Evolutionary conservation across 345 rosid genomes (phyloP).

Genomic region (Litchi chinensis): DNA sequence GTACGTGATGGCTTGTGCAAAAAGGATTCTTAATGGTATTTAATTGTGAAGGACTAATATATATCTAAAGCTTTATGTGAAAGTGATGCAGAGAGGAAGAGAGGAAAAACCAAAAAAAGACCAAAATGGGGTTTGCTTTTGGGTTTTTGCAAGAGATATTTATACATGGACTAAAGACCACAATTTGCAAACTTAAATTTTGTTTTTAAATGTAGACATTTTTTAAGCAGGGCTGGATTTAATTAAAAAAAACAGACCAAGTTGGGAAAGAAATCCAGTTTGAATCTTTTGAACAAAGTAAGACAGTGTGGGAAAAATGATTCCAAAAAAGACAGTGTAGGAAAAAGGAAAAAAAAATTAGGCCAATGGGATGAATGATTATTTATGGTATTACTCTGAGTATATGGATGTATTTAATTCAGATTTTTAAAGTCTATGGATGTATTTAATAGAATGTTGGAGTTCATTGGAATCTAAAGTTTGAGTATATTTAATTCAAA

Average conservation of each 20-base stretch:
- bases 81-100: neutral
- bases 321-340: neutral
- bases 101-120: no score
- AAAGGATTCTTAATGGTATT: neutral
- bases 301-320: no score
- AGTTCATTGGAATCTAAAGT: no score
- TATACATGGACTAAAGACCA: neutral
- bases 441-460: no score
- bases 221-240: neutral
- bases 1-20: neutral
- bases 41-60: neutral
- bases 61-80: neutral
- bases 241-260: neutral
- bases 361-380: no score
- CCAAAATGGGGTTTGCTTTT: neutral
- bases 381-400: no score
- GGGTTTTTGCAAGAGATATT: neutral
- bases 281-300: neutral
- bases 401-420: no score
- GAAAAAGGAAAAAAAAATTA: neutral
- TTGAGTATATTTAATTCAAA: no score
- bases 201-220: neutral
- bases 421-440: no score
- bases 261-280: neutral
- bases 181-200: neutral